Base-by-base conservation (phyloP, 208 protist genomes). In the Trypanosoma cruzi region DNA sequence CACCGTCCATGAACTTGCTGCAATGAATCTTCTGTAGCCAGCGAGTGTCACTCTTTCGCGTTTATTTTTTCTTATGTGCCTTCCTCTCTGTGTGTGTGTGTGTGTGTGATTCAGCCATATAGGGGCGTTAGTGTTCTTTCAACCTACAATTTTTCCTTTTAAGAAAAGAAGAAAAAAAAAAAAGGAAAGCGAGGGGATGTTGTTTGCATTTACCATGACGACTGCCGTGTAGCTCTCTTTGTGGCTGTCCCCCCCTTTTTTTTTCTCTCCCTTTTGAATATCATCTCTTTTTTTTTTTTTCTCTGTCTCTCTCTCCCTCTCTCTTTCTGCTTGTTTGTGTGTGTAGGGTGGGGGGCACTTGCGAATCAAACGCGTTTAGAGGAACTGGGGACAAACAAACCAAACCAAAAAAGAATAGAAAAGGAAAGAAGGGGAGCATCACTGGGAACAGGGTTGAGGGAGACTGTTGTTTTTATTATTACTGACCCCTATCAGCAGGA, bases 1-100 rank as follows among this genome's bases (percentile, higher is more conserved):
- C 1, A 83, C 84, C 0, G 29, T 89, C n/a, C 68, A 80, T 0
- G 84, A 96, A 28, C 81, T 96, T 48, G 71, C 62, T 5, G 64
- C 49, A 10, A 54, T 93, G 61, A 85, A 92, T 40, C 67, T 92
- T 40, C 77, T 96, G 22, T 93, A 75, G 68, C 20, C 10, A 67
- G 28, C 46, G 37, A 22, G 24, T 40, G 4, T 26, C 16, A 52
- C 14, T 52, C 46, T 5, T n/a, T 52, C 14, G n/a, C n/a, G 14
- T 52, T 5, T 52, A 7, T n/a, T n/a, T n/a, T 22, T 52, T 22
- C 14, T 22, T 52, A 24, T 52, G 3, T 18, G 16, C 14, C 20
- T 52, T n/a, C 5, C n/a, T 52, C 14, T 52, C 20, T 26, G 22
- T 52, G 14, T 52, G 22, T 26, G n/a, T n/a, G 46, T 18, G 6